These are phyloP conservation scores for Colletotrichum ledebouriae DNA, from an alignment of 2,329 filamentous ascomycete genomes.

Conservation along the genomic window DNA sequence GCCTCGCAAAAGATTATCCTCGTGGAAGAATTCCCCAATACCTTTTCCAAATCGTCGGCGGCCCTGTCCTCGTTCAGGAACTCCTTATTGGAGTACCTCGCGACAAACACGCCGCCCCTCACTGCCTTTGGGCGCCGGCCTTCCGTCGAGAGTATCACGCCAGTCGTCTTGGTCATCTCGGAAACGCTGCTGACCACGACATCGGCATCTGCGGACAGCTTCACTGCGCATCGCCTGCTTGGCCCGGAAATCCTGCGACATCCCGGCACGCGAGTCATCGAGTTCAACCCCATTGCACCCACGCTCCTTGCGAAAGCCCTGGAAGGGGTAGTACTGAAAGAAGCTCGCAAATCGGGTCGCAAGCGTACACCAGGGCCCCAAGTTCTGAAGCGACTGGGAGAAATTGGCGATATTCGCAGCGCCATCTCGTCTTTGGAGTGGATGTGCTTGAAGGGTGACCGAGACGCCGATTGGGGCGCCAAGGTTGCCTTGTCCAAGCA, in stretches of 20 bases:
- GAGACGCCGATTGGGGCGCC: conserved; percentile 80
- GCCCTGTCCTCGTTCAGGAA: conserved; percentile 79
- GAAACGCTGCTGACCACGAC: conserved; percentile 90
- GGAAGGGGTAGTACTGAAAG: conserved; percentile 85
- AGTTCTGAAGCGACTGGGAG: conserved; percentile 83
- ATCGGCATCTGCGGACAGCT: conserved; percentile 87
- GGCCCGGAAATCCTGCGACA: conserved; percentile 89
- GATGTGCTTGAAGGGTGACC: conserved; percentile 85
- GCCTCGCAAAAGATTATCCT: conserved; percentile 71
- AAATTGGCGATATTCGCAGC: conserved; percentile 91
- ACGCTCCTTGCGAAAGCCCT: conserved; percentile 89
- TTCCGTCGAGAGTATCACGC: conserved; percentile 66
- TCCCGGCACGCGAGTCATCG: conserved; percentile 82
- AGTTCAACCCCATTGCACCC: conserved; percentile 93
- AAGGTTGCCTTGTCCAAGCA: conserved; percentile 78
- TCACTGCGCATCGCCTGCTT: conserved; percentile 90
- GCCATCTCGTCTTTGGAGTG: conserved; percentile 95
- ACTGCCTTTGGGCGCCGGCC: conserved; percentile 60
- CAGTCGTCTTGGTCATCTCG: conserved; percentile 90
- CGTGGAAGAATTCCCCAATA: conserved; percentile 86
- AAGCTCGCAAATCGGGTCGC: conserved; percentile 82
- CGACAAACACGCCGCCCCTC: conserved; percentile 72
- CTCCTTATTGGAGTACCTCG: conserved; percentile 81
- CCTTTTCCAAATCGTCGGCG: conserved; percentile 75
- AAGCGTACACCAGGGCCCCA: conserved; percentile 81